phyloP scores from a whole-genome alignment of 2,329 filamentous ascomycete species.

The Fusarium pseudograminearum region DNA sequence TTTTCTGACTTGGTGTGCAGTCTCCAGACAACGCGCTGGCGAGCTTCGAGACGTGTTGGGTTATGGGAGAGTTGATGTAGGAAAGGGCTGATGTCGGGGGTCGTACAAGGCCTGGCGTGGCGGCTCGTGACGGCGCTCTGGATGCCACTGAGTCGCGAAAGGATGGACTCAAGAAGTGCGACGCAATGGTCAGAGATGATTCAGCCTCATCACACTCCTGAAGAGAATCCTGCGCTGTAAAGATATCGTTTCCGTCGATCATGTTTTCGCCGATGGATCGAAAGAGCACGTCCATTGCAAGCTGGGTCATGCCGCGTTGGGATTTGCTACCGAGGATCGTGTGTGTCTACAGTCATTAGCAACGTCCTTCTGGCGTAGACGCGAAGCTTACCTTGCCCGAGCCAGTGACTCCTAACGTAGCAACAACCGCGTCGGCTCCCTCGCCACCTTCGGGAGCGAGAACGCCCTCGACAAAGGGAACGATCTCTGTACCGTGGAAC shows the following conservation, averaged over 20 bases:
- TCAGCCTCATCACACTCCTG: constrained; percentile 84
- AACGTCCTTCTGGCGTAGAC: constrained; percentile 19
- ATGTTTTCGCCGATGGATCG: constrained; percentile 80
- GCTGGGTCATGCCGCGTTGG: constrained; percentile 90
- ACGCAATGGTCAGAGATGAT: constrained; percentile 78
- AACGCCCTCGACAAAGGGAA: constrained; percentile 83
- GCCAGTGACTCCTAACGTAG: constrained; percentile 92
- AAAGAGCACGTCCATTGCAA: constrained; percentile 91
- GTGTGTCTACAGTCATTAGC: constrained; percentile 74
- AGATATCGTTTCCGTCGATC: constrained; percentile 69
- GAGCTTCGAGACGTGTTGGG: constrained; percentile 31
- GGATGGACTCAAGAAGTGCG: constrained; percentile 81
- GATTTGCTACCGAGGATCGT: constrained; percentile 91
- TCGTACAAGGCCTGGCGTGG: constrained; percentile 77
- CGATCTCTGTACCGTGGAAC: constrained; percentile 82
- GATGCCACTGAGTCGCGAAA: constrained; percentile 74
- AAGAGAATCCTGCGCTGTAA: constrained; percentile 77
- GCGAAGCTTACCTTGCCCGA: constrained; percentile 82
- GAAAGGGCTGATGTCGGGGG: constrained; percentile 52
- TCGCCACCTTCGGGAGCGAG: constrained; percentile 78
- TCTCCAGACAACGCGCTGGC: constrained; percentile 48
- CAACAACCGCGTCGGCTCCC: constrained; percentile 88
- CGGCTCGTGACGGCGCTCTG: constrained; percentile 72
- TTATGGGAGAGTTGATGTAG: constrained; percentile 46
- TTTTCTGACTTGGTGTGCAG: constrained; percentile 54